Conservation (phyloP, 805 yeast genomes). For the Kazachstania psychrophila region DNA sequence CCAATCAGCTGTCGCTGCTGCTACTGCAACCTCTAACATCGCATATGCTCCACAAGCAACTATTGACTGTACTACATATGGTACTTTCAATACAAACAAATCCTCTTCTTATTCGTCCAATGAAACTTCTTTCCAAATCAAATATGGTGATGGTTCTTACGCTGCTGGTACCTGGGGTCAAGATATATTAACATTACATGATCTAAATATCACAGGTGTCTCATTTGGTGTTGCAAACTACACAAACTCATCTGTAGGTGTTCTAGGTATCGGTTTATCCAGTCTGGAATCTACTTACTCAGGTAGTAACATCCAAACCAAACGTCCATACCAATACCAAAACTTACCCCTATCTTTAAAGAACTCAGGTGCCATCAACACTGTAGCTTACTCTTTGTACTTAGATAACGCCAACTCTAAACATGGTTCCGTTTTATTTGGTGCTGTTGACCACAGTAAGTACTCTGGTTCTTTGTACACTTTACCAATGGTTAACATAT, state of each 20-base stretch:
- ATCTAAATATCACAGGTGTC: constrained; percentile 32
- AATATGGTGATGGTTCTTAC: constrained; percentile 43
- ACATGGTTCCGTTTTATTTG: constrained; percentile 39
- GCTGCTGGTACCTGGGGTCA: constrained; percentile 49
- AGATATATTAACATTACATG: constrained; percentile 38
- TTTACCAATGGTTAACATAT: constrained; percentile 25
- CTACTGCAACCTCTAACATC: not conserved
- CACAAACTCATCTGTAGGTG: constrained; percentile 32
- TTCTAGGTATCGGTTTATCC: constrained; percentile 46
- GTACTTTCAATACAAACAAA: constrained; percentile 30
- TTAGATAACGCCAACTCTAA: constrained; percentile 37
- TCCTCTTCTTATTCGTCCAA: constrained; percentile 31
- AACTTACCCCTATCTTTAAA: constrained; percentile 17
- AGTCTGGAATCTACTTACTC: constrained; percentile 55
- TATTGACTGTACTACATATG: constrained; percentile 31
- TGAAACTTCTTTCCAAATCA: constrained; percentile 33
- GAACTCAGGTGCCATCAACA: constrained; percentile 33
- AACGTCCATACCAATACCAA: constrained; percentile 5
- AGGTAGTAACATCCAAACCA: constrained; percentile 16
- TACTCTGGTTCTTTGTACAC: constrained; percentile 28
- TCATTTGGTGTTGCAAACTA: constrained; percentile 28
- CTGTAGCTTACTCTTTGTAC: constrained; percentile 36
- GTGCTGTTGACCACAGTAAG: constrained; percentile 35
- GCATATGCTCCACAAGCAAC: constrained; percentile 1
- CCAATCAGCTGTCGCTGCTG: not conserved